phyloP scores from a whole-genome alignment of 2,329 filamentous ascomycete genomes.

The Alternaria burnsii region DNA sequence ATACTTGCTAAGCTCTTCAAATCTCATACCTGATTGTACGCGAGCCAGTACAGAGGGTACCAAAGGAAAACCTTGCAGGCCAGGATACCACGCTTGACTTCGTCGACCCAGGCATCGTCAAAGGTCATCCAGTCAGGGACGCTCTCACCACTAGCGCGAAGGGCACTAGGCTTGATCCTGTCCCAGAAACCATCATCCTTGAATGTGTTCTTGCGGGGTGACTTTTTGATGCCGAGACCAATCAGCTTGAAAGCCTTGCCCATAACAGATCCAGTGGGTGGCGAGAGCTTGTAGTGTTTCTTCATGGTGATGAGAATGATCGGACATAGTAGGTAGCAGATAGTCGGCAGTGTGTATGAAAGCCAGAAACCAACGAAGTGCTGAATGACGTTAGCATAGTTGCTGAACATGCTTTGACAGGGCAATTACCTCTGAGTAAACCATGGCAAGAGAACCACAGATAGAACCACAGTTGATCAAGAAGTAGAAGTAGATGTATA shows the following conservation, averaged over 20 bases:
- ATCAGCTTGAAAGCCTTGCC: conserved; percentile 71
- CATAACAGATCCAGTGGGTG: conserved; percentile 76
- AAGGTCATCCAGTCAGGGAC: conserved; percentile 79
- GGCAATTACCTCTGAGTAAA: conserved; percentile 33
- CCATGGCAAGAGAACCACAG: conserved; percentile 49
- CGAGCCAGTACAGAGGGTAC: conserved; percentile 60
- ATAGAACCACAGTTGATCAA: conserved; percentile 51
- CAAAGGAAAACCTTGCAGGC: conserved; percentile 61
- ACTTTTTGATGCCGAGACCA: conserved; percentile 53
- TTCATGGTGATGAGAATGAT: conserved; percentile 68
- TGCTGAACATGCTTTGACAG: not conserved
- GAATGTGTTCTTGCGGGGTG: conserved; percentile 32
- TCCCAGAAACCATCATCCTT: conserved; percentile 64
- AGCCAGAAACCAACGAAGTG: conserved; percentile 70
- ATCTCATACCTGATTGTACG: conserved; percentile 5
- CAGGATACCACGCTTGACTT: conserved; percentile 69
- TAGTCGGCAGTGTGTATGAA: conserved; percentile 72
- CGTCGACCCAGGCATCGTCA: conserved; percentile 78
- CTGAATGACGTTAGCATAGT: not conserved
- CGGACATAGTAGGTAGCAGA: conserved; percentile 67
- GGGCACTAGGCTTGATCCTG: conserved; percentile 65
- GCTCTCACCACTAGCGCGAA: conserved; percentile 49
- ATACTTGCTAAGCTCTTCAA: not conserved
- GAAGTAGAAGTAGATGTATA: conserved; percentile 58
- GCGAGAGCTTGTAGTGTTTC: conserved; percentile 69